Percentiles rank a stretch among this genome's conserved stretches.
Conservation (phyloP, 2,329 filamentous ascomycete genomes). For the Diplodia corticola region DNA sequence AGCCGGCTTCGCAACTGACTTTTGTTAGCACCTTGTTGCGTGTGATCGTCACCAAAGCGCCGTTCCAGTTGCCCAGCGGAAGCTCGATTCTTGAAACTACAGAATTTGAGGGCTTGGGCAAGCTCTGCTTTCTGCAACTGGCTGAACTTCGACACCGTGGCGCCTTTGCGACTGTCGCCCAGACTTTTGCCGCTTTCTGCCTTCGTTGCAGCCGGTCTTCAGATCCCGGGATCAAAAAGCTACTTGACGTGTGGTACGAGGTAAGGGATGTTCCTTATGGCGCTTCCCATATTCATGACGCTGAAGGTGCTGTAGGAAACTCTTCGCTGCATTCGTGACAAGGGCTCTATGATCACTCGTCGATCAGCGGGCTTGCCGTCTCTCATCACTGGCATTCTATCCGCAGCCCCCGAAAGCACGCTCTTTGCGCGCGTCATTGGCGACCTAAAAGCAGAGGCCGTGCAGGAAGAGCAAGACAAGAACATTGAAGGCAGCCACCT, state of each 20-base stretch:
- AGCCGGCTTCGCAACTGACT: constrained; percentile 3
- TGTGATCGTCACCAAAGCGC: constrained; percentile 41
- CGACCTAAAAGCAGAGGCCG: constrained; percentile 62
- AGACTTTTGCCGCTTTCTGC: constrained; percentile 84
- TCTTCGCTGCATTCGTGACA: constrained; percentile 68
- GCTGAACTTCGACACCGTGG: constrained; percentile 83
- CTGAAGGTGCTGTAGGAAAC: constrained; percentile 52
- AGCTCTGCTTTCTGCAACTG: constrained; percentile 78
- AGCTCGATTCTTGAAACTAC: constrained; percentile 33
- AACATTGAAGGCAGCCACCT: constrained; percentile 61
- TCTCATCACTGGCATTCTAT: constrained; percentile 77
- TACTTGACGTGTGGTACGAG: constrained; percentile 70
- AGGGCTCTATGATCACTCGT: constrained; percentile 77
- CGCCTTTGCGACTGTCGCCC: constrained; percentile 88
- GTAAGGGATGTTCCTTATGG: constrained; percentile 26
- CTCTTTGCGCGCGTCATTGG: constrained; percentile 66
- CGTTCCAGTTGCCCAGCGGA: constrained; percentile 30
- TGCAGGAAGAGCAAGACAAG: constrained; percentile 50
- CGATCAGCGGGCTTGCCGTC: constrained; percentile 90
- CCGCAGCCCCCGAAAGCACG: constrained; percentile 57
- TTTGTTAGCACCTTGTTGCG: constrained; percentile 66
- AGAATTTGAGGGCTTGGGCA: constrained; percentile 67
- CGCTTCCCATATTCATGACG: background rate
- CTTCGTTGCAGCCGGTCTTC: constrained; percentile 59
- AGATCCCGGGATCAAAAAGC: constrained; percentile 42